Conservation (phyloP, 2,329 filamentous ascomycete genomes). For the Sphaerostilbella broomeana region DNA sequence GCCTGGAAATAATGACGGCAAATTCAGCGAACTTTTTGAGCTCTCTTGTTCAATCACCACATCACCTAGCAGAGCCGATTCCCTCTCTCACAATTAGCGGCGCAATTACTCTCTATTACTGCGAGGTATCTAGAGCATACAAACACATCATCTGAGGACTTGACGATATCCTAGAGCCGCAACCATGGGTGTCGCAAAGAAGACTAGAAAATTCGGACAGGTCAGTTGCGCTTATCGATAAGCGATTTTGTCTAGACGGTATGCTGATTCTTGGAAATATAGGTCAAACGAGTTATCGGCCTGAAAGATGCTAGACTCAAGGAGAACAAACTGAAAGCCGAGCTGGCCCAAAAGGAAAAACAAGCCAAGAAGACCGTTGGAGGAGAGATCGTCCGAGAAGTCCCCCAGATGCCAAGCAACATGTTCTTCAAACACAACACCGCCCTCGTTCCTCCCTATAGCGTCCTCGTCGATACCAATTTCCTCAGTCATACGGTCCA, state of each 20-base stretch:
- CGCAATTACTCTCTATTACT: too few relatives aligned
- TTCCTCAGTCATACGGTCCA: constrained; percentile 88
- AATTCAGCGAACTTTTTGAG: constrained; percentile 12
- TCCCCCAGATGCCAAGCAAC: constrained; percentile 73
- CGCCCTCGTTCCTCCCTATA: constrained; percentile 62
- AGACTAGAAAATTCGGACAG: constrained; percentile 82
- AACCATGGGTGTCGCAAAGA: constrained; percentile 80
- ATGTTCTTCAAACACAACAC: constrained; percentile 90
- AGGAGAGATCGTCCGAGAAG: constrained; percentile 64
- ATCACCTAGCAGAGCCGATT: too few relatives aligned
- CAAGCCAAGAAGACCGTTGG: constrained; percentile 48
- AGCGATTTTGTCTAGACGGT: constrained; percentile 16
- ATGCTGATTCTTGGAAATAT: constrained; percentile 3
- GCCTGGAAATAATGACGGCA: constrained; percentile 16
- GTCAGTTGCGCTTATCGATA: constrained; percentile 34
- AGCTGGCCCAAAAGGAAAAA: constrained; percentile 51
- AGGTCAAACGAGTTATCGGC: constrained; percentile 77
- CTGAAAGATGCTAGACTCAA: constrained; percentile 75
- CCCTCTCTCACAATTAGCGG: too few relatives aligned
- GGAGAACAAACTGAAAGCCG: constrained; percentile 67
- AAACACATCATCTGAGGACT: constrained; percentile 1
- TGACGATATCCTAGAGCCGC: neutral
- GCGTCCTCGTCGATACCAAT: constrained; percentile 77
- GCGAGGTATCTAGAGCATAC: neutral
- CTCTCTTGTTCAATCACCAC: constrained; percentile 1